Percentiles rank a stretch among this genome's conserved stretches.
Evolutionary conservation across 2,329 filamentous ascomycete genomes (phyloP).

Genomic region (Calonectria henricotiae): DNA sequence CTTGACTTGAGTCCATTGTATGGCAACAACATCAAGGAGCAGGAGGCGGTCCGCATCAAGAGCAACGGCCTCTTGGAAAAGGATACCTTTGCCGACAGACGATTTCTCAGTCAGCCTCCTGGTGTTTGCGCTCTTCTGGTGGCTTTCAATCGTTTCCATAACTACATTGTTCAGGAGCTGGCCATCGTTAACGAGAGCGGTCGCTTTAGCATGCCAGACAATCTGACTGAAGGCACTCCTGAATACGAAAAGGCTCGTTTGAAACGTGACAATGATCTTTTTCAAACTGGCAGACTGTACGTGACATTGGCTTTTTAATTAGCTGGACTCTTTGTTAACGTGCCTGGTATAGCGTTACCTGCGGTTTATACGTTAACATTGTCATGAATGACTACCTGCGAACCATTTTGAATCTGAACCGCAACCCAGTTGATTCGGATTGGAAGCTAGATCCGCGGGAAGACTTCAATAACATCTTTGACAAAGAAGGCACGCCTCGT

Average conservation of each 20-base stretch:
- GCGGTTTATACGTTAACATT: constrained; percentile 13
- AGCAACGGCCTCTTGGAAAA: neutral
- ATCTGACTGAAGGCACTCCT: neutral
- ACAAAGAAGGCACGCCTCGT: constrained; percentile 8
- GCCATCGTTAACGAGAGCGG: neutral
- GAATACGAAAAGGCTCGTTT: neutral
- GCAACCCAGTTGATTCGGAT: neutral
- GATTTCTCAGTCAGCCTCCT: neutral
- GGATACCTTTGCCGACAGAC: neutral
- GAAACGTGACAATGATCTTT: neutral
- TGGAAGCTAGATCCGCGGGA: constrained; percentile 8
- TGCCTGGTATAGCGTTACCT: neutral
- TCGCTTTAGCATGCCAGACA: neutral
- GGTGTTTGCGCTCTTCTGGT: constrained; percentile 1
- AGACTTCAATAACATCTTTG: neutral
- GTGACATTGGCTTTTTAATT: neutral
- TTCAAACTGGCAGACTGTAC: constrained; percentile 4
- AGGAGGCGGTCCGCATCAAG: neutral
- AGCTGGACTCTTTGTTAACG: neutral
- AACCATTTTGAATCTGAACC: constrained; percentile 18
- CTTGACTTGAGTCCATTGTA: constrained; percentile 3
- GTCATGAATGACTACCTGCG: constrained; percentile 19
- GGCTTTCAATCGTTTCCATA: constrained; percentile 7
- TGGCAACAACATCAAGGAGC: neutral
- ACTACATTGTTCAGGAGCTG: neutral